Evolutionary conservation across 768 basidiomycete species (phyloP).

Genomic region (Suillus brevipes): DNA sequence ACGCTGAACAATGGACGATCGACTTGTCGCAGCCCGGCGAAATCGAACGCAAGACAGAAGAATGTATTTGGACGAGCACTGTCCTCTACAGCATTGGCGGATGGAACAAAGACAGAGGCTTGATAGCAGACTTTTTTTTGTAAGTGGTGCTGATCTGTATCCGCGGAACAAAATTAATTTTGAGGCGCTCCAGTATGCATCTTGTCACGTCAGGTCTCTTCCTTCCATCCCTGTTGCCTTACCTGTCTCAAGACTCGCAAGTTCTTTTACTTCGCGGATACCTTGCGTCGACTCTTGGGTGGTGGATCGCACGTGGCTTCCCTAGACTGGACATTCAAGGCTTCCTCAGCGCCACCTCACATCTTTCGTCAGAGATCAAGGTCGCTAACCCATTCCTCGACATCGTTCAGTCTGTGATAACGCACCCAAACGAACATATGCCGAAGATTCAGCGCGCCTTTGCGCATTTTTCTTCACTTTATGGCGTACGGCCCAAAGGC

Average conservation of each 20-base stretch:
- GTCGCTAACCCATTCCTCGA: constrained; percentile 41
- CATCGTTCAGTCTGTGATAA: constrained; percentile 38
- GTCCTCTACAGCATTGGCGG: constrained; percentile 61
- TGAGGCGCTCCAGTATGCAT: constrained; percentile 23
- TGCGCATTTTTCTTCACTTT: constrained; percentile 34
- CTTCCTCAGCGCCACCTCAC: constrained; percentile 27
- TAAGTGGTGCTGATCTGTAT: constrained; percentile 23
- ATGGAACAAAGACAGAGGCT: constrained; percentile 53
- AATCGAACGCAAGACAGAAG: constrained; percentile 59
- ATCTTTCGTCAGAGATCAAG: background rate
- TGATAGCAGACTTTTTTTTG: constrained; percentile 48
- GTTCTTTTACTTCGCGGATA: constrained; percentile 31
- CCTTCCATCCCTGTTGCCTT: constrained; percentile 25
- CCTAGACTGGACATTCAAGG: constrained; percentile 32
- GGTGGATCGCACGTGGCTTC: constrained; percentile 33
- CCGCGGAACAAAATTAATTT: background rate
- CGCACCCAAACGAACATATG: constrained; percentile 36
- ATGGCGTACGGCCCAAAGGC: constrained; percentile 26
- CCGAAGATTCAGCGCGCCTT: constrained; percentile 35
- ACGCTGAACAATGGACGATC: constrained; percentile 44
- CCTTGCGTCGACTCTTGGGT: constrained; percentile 22
- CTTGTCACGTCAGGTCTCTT: constrained; percentile 32
- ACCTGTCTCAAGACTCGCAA: constrained; percentile 18
- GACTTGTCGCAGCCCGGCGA: constrained; percentile 36
- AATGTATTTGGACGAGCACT: constrained; percentile 55